Evolutionary conservation across 768 basidiomycete genomes (phyloP).

Genomic region (Strobilomyces confusus): DNA sequence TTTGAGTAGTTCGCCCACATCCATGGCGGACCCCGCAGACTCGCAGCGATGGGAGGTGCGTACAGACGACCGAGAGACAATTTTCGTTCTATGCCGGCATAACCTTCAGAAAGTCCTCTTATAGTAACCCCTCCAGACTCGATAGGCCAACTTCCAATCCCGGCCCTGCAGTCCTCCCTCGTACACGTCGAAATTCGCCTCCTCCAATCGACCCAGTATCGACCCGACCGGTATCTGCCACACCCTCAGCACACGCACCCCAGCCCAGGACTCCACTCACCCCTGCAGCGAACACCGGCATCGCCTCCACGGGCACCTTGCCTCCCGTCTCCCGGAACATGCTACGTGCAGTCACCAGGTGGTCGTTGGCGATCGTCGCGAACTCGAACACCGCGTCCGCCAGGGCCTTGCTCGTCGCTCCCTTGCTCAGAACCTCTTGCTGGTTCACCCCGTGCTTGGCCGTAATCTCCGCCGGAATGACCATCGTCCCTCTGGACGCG

Average conservation of each 20-base stretch:
- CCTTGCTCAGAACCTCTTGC: conserved; percentile 70
- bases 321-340: conserved; percentile 57
- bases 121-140: conserved; percentile 56
- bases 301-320: conserved; percentile 51
- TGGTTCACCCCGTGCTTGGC: conserved; percentile 74
- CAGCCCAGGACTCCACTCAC: conserved; percentile 41
- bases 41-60: conserved; percentile 12
- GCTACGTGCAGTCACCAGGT: conserved; percentile 68
- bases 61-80: not conserved
- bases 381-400: conserved; percentile 82
- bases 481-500: conserved; percentile 62
- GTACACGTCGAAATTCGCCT: conserved; percentile 69
- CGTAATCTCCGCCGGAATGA: conserved; percentile 80
- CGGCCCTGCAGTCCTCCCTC: conserved; percentile 55
- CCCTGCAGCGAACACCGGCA: conserved; percentile 70
- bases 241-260: not conserved
- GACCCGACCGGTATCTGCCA: conserved; percentile 61
- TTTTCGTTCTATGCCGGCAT: conserved; percentile 30
- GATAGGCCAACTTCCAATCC: conserved; percentile 78
- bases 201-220: conserved; percentile 64
- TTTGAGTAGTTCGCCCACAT: conserved; percentile 28
- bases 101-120: conserved; percentile 33
- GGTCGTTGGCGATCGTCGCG: conserved; percentile 76
- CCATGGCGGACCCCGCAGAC: conserved; percentile 29
- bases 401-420: conserved; percentile 51